Conservation (phyloP, 768 basidiomycete species). For the Leccinum uliginosum region DNA sequence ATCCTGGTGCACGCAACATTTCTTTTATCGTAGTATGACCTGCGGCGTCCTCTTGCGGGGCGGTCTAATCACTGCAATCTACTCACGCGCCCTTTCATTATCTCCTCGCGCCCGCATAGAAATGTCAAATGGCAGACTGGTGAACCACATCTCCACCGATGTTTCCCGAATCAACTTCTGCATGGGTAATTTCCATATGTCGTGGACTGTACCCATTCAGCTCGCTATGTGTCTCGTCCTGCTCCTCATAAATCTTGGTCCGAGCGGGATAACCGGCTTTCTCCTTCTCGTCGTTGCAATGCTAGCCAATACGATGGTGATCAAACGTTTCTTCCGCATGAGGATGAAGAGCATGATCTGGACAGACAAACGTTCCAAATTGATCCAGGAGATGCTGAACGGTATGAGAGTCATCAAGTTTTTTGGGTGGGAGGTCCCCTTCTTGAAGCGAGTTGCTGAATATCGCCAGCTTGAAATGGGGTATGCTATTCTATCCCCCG, state of each 20-base stretch:
- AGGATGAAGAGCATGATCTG: constrained; percentile 29
- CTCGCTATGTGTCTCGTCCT: constrained; percentile 73
- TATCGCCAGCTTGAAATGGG: constrained; percentile 70
- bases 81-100: constrained; percentile 69
- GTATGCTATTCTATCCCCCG: constrained; percentile 31
- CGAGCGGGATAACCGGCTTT: constrained; percentile 52
- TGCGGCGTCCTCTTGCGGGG: constrained; percentile 79
- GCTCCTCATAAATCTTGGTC: constrained; percentile 69
- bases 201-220: constrained; percentile 43
- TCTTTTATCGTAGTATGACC: constrained; percentile 13
- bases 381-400: background rate
- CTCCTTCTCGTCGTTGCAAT: constrained; percentile 63
- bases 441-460: constrained; percentile 65
- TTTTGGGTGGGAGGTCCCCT: constrained; percentile 85
- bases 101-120: constrained; percentile 75
- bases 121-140: constrained; percentile 66
- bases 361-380: background rate
- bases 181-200: constrained; percentile 71
- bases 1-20: constrained; percentile 56
- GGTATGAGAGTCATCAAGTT: constrained; percentile 75
- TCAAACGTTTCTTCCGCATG: constrained; percentile 58
- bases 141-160: constrained; percentile 55
- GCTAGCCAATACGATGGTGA: constrained; percentile 67
- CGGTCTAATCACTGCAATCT: constrained; percentile 85
- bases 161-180: constrained; percentile 91